A percentile compares a stretch with the other conserved stretches of the same genome.
phyloP scores from a whole-genome alignment of 2,329 filamentous ascomycete species.

The Alternaria incomplexa region DNA sequence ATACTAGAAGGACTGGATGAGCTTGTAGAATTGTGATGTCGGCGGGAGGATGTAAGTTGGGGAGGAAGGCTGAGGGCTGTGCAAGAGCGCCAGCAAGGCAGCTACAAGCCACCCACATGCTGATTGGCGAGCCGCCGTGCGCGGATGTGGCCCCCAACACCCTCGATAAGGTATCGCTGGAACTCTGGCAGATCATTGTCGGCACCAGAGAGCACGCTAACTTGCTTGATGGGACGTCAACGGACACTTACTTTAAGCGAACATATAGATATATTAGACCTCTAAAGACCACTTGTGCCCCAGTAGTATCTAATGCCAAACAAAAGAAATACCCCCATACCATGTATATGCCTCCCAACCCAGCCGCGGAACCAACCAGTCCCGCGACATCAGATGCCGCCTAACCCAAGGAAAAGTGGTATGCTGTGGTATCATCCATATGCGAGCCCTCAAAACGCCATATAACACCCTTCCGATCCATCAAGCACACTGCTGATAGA shows the following conservation, averaged over 20 bases:
- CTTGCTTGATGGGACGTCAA: neutral
- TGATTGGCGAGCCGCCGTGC: neutral
- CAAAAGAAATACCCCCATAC: constrained; percentile 4
- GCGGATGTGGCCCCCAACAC: neutral
- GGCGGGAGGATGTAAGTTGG: too few relatives aligned
- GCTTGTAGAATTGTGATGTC: too few relatives aligned
- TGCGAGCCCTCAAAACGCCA: constrained; percentile 10
- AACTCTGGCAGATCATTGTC: neutral
- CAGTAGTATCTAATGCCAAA: constrained; percentile 5
- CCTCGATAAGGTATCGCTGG: neutral
- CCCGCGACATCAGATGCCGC: neutral
- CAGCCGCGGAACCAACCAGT: neutral
- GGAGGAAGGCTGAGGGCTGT: neutral
- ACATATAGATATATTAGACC: neutral
- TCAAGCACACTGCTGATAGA: neutral
- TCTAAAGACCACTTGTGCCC: neutral
- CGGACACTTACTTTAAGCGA: neutral
- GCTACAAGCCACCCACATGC: neutral
- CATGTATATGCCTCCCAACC: neutral
- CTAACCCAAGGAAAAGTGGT: neutral
- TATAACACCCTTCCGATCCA: neutral
- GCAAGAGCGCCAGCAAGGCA: neutral
- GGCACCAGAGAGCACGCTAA: too few relatives aligned
- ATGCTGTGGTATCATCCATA: constrained; percentile 21
- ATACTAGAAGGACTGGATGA: too few relatives aligned